Evolutionary conservation across 768 basidiomycete genomes (phyloP).

Genomic region (Xanthoconium stramineum): DNA sequence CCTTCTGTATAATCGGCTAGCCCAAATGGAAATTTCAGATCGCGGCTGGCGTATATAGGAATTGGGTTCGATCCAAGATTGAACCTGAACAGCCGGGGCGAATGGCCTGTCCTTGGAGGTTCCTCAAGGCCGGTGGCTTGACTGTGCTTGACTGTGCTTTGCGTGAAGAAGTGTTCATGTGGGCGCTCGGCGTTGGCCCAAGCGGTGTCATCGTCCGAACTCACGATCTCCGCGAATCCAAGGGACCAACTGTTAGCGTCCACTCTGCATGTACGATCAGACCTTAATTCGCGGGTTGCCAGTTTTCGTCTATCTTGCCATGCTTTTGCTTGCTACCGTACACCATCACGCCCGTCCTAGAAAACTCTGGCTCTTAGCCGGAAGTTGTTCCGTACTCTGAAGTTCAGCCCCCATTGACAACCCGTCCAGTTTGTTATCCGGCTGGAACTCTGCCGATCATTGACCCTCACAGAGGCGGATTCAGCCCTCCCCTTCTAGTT

Average conservation of each 20-base stretch:
- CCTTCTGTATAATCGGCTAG: constrained; percentile 32
- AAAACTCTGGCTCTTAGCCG: constrained; percentile 21
- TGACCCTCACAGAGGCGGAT: constrained; percentile 17
- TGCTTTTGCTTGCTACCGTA: constrained; percentile 30
- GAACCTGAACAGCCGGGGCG: constrained; percentile 23
- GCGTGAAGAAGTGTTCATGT: constrained; percentile 25
- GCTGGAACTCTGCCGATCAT: constrained; percentile 27
- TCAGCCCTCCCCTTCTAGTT: constrained; percentile 4
- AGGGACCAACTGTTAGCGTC: constrained; percentile 23
- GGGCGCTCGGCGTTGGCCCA: constrained; percentile 33
- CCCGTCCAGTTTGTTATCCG: constrained; percentile 28
- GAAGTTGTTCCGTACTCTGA: constrained; percentile 16
- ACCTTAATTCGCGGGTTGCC: constrained; percentile 27
- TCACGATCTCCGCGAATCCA: constrained; percentile 35
- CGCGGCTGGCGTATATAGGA: constrained; percentile 41
- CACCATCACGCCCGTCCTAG: constrained; percentile 27
- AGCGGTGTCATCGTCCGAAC: constrained; percentile 26
- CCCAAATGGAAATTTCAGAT: constrained; percentile 50
- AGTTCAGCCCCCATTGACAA: constrained; percentile 4
- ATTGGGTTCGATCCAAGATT: constrained; percentile 34
- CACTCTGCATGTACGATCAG: constrained; percentile 30
- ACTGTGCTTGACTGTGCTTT: constrained; percentile 11
- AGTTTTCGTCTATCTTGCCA: constrained; percentile 28
- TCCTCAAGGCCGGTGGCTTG: constrained; percentile 44
- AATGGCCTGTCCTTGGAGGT: constrained; percentile 39